Base-by-base conservation (phyloP, 2,329 filamentous ascomycete species). In the Geoglossum cookeanum region DNA sequence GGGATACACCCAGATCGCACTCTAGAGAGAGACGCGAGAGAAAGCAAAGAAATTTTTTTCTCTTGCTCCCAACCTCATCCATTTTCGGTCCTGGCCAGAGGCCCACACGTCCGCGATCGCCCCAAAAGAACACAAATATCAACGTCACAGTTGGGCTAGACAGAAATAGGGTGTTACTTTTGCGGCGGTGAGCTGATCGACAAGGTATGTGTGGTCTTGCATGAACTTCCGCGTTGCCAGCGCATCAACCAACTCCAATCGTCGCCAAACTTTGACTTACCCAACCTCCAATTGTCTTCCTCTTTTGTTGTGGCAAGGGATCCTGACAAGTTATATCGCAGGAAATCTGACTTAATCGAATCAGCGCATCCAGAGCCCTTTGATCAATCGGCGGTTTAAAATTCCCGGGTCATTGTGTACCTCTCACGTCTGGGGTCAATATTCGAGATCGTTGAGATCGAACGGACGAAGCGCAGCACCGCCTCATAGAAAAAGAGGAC, bases 221-320 rank as follows among this genome's bases (percentile, higher is more conserved):
- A 55, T 55, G 54, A 55, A 33, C 35, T 15, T 32, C 53, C 54
- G 54, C 54, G n/a, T 55, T 55, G 54, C 54, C 54, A 55, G 33
- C 54, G 54, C 54, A 55, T 55, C 54, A 55, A 45, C 54, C 54
- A 53, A 53, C 49, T 53, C 54, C 54, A 55, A 48, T 55, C 54
- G 44, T 32, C 54, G 54, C 54, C 35, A 55, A 55, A 45, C 7
- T 32, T 53, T 53, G 30, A 37, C 15, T 5, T 17, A 3, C 30
- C 49, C 49, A n/a, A 9, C 22, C 37, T 30, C 49, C 49, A 37
- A 53, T 37, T 53, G 30, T 37, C 15, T 17, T 37, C 22, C 30
- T 37, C 22, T 32, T 32, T 53, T 30, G n/a, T 35, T 35, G 49
- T 53, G 49, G 49, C 49, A 37, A 53, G 49, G 33, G 30, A 37